phyloP scores from a whole-genome alignment of 352 stramenopile species.

The Pythium coloratum region DNA sequence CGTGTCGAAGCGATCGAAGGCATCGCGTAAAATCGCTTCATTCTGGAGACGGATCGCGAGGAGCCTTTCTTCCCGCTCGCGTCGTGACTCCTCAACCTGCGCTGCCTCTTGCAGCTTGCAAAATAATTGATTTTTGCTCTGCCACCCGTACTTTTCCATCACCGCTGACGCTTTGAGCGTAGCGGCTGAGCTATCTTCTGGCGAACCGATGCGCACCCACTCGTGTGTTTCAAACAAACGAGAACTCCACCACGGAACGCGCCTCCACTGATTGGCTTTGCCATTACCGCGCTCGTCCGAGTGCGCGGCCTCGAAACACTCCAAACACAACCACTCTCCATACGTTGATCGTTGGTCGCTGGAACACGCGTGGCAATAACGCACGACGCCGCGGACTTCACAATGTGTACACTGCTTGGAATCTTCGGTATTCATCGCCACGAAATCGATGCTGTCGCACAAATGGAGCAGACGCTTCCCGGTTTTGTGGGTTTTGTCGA shows the following conservation, averaged over 20 bases:
- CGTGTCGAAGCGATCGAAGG: conserved; percentile 43
- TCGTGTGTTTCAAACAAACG: conserved; percentile 26
- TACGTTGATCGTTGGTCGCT: neutral
- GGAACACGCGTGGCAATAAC: conserved; percentile 28
- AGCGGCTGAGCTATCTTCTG: neutral
- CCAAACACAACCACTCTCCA: conserved; percentile 10
- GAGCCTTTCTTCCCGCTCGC: conserved; percentile 30
- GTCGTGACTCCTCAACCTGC: conserved; percentile 12
- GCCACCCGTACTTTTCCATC: conserved; percentile 34
- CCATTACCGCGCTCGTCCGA: neutral
- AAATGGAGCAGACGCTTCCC: conserved; percentile 42
- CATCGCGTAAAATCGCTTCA: conserved; percentile 44
- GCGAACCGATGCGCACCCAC: conserved; percentile 15
- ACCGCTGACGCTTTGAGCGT: conserved; percentile 8
- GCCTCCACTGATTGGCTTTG: neutral
- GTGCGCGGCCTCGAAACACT: conserved; percentile 36
- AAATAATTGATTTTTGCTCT: conserved; percentile 9
- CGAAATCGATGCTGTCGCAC: conserved; percentile 33
- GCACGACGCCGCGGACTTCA: conserved; percentile 23
- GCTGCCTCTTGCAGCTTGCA: conserved; percentile 5
- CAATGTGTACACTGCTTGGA: conserved; percentile 29
- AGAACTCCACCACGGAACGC: conserved; percentile 32
- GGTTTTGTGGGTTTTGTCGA: conserved; percentile 25
- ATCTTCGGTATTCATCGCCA: conserved; percentile 20
- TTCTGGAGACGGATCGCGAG: conserved; percentile 37